These are phyloP conservation scores for Bryoglossum gracile DNA, from an alignment of 495 filamentous ascomycete species.

Conservation along the genomic window DNA sequence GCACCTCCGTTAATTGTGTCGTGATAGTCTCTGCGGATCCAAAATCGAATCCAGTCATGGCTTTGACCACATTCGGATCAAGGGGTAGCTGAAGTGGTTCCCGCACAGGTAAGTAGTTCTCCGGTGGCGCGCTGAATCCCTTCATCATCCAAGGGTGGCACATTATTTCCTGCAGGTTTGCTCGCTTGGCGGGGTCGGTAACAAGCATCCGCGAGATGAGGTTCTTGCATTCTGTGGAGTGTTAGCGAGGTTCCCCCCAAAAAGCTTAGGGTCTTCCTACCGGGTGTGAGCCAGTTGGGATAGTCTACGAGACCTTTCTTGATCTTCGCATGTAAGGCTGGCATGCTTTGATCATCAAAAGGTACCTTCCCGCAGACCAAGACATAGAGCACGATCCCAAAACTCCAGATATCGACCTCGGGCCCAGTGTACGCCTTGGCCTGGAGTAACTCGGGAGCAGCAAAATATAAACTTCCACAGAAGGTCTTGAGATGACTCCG, in stretches of 20 bases:
- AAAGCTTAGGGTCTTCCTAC: slow-evolving; percentile 42
- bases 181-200: slow-evolving; percentile 83
- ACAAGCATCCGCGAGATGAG: slow-evolving; percentile 95
- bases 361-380: slow-evolving; percentile 97
- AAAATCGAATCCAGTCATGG: slow-evolving; percentile 99
- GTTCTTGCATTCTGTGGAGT: slow-evolving; percentile 66
- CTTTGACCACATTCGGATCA: slow-evolving; percentile 73
- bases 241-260: neutral
- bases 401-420: slow-evolving; percentile 98
- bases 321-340: slow-evolving; percentile 96
- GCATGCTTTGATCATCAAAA: slow-evolving; percentile 99
- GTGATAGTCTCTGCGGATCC: slow-evolving; percentile 77
- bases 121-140: slow-evolving; percentile 75
- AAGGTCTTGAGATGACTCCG: slow-evolving; percentile 87
- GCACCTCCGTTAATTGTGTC: slow-evolving; percentile 68
- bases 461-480: slow-evolving; percentile 97
- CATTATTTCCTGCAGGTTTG: slow-evolving; percentile 86
- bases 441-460: slow-evolving; percentile 89
- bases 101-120: slow-evolving; percentile 79
- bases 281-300: slow-evolving; percentile 81
- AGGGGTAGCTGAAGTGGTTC: slow-evolving; percentile 82
- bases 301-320: slow-evolving; percentile 97
- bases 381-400: slow-evolving; percentile 98
- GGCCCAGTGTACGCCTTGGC: slow-evolving; percentile 92
- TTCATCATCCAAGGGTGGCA: slow-evolving; percentile 97